Conservation (phyloP, 2,329 filamentous ascomycete genomes). For the Cytospora piceae region DNA sequence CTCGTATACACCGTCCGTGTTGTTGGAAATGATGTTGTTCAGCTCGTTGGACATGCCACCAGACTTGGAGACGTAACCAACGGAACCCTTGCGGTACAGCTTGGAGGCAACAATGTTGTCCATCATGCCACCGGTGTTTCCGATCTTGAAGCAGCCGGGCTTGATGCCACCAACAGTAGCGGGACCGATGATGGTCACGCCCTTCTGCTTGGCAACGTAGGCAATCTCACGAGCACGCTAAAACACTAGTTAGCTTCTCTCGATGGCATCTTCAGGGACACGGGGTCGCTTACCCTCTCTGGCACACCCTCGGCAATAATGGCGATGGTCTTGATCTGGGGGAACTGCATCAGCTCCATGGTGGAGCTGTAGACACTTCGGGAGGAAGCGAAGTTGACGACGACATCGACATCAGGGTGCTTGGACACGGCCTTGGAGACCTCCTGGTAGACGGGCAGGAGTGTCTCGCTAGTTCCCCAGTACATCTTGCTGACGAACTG, state of each 20-base stretch:
- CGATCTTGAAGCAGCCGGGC: conserved; percentile 99
- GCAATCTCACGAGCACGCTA: conserved; percentile 97
- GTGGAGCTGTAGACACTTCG: conserved; percentile 98
- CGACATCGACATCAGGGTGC: conserved; percentile 94
- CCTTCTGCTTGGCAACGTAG: conserved; percentile 96
- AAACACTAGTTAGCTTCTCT: conserved; percentile 36
- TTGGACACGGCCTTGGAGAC: conserved; percentile 91
- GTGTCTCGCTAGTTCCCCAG: conserved; percentile 99
- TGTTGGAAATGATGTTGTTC: conserved; percentile 98
- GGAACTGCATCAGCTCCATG: conserved; percentile 96
- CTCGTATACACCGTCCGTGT: conserved; percentile 97
- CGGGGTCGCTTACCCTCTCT: conserved; percentile 73
- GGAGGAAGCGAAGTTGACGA: conserved; percentile 99
- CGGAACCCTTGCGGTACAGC: conserved; percentile 98
- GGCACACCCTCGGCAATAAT: conserved; percentile 99
- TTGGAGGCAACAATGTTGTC: conserved; percentile 99
- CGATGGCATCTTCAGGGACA: neutral
- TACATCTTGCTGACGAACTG: conserved; percentile 99
- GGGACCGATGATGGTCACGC: conserved; percentile 97
- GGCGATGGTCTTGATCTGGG: conserved; percentile 97
- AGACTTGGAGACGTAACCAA: conserved; percentile 99
- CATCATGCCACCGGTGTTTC: conserved; percentile 99
- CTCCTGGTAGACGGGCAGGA: conserved; percentile 96
- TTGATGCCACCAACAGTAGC: conserved; percentile 99
- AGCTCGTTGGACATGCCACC: conserved; percentile 99